Evolutionary conservation across 768 basidiomycete genomes (phyloP).

Genomic region (Saitozyma sp.): DNA sequence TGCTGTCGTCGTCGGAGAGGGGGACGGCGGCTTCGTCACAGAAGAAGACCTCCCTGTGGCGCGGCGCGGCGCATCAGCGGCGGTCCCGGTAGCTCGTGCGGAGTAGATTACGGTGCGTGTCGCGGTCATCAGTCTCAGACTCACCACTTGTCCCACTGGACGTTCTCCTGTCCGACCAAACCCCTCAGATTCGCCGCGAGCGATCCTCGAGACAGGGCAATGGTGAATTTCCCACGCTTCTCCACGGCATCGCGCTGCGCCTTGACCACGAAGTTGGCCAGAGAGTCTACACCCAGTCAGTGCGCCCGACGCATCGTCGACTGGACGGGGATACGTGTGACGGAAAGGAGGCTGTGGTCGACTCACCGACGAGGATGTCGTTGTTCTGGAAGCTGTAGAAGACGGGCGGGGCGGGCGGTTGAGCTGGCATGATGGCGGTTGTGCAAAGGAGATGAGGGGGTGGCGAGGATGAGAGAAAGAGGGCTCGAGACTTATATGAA

Average conservation of each 20-base stretch:
- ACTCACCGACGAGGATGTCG: conserved; percentile 59
- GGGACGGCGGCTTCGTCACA: conserved; percentile 95
- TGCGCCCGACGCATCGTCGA: conserved; percentile 11
- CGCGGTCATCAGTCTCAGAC: too few species aligned
- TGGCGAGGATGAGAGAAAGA: neutral
- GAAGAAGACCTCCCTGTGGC: conserved; percentile 88
- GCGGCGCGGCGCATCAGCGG: neutral
- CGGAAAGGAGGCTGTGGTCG: neutral
- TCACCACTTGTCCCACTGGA: conserved; percentile 94
- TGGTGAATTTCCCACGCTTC: conserved; percentile 84
- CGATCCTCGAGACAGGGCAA: conserved; percentile 91
- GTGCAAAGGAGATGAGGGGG: neutral
- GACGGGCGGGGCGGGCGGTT: conserved; percentile 62
- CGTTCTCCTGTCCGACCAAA: conserved; percentile 64
- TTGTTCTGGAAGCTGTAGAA: conserved; percentile 68
- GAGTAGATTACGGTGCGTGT: too few species aligned
- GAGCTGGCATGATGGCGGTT: conserved; percentile 43
- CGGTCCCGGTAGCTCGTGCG: neutral
- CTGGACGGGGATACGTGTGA: conserved; percentile 27
- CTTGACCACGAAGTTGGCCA: conserved; percentile 79
- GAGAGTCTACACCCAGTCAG: conserved; percentile 54
- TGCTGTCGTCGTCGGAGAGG: conserved; percentile 87
- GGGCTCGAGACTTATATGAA: neutral
- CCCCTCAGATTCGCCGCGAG: conserved; percentile 73
- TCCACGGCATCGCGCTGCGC: conserved; percentile 87